Evolutionary conservation across 805 yeast genomes (phyloP), one percentile per base, ranked within the genome.

Genomic region (Kodamaea kaohsiungensis): DNA sequence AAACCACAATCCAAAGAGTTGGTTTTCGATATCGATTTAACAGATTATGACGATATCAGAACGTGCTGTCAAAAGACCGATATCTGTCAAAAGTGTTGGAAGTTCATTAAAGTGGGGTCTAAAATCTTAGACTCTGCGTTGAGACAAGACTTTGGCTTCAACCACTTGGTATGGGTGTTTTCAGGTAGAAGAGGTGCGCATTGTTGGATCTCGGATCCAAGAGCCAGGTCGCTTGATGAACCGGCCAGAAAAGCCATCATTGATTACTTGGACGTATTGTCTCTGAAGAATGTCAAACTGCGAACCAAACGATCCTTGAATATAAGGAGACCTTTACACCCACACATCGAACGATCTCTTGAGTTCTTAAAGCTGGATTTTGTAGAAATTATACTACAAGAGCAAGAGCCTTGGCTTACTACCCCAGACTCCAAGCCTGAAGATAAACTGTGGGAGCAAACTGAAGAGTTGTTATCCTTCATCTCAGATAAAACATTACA

Each of bases 131-230:
- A 88, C 56, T 65, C 69, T 1, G 87, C 96, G 0, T 76, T 95
- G 51, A 74, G 83, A 51, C 91, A 90, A 49, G 98, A 93, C 69
- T 95, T 95, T 70, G 98, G 97, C 0, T 92, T 89, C 68, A 74
- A 84, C 56, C 86, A 90, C 69, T 76, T 91, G 65, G 77, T 95
- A 49, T 95, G 98, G 98, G 97, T 93, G 3, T 95, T 90, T 66
- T 91, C 97, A 0, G 99, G 99, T 47, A 88, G 99, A 78, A 89
- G 99, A 81, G 99, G 99, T 70, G 96, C 96, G 13, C 99, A 95
- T 78, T 96, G 98, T 65, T 95, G 99, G 99, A 80, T 95, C 19
- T 89, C 96, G 70, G 99, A 95, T 67, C 71, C 80, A 53, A 75
- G 92, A 48, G 97, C 98, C 0, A 75, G 98, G 53, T 63, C 68